A percentile compares a stretch with the other conserved stretches of the same genome.
Conservation (phyloP, 106 monocot genomes). For the Acorus calamus region DNA sequence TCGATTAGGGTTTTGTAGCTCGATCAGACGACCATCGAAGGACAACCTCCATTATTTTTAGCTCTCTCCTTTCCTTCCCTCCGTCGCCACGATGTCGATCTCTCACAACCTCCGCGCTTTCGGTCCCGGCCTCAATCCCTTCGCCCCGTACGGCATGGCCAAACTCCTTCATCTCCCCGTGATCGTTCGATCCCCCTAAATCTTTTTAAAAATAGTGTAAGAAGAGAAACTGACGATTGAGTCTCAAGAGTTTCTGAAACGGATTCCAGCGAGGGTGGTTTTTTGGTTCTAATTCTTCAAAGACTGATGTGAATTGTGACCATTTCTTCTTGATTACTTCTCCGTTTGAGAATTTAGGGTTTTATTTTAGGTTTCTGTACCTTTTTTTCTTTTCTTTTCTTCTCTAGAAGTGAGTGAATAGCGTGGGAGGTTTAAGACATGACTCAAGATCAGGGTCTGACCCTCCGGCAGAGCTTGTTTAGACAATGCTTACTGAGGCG, state of each 20-base stretch:
- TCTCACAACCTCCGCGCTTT: constrained; percentile 19
- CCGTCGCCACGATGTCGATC: neutral
- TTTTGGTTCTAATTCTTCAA: too few species aligned
- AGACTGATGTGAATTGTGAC: too few species aligned
- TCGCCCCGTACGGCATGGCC: constrained; percentile 30
- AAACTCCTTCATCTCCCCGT: constrained; percentile 7
- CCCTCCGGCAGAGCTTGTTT: constrained; percentile 3
- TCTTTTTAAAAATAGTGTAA: neutral
- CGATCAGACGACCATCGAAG: too few species aligned
- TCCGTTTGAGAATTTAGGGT: too few species aligned
- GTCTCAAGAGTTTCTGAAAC: too few species aligned
- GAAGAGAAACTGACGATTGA: too few species aligned
- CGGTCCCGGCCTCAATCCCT: constrained; percentile 32
- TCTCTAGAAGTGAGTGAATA: neutral
- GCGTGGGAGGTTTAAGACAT: constrained; percentile 5
- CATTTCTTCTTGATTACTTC: too few species aligned
- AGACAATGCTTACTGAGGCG: constrained; percentile 17
- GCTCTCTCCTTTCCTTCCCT: too few species aligned
- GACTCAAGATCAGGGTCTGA: neutral
- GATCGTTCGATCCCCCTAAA: neutral
- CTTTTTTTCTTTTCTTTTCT: neutral
- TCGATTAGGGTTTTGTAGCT: too few species aligned
- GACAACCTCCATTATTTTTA: too few species aligned
- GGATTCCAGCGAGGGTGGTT: too few species aligned
- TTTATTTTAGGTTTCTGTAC: neutral